A percentile compares a stretch with the other conserved stretches of the same genome.
Evolutionary conservation across 768 basidiomycete genomes (phyloP).

Genomic region (Mycena sanguinolenta): DNA sequence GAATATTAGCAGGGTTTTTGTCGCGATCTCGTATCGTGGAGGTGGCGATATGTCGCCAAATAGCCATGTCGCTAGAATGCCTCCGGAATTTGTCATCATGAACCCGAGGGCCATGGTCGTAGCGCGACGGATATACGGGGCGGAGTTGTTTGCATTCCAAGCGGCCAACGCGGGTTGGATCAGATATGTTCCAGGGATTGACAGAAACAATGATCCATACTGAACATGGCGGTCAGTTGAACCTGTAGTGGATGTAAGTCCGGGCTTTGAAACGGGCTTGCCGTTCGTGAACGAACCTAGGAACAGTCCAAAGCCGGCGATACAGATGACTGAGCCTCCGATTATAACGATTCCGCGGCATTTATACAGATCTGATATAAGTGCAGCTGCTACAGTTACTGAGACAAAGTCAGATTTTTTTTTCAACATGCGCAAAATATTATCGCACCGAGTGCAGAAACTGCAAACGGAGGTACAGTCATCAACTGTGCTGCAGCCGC

Average conservation of each 20-base stretch:
- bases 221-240: constrained; percentile 55
- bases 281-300: constrained; percentile 1
- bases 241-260: constrained; percentile 65
- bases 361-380: not conserved
- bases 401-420: not conserved
- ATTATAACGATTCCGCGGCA: not conserved
- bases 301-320: not conserved
- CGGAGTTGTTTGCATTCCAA: constrained; percentile 74
- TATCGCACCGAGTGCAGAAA: not conserved
- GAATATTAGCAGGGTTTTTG: constrained; percentile 51
- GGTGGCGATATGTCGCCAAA: constrained; percentile 63
- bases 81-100: constrained; percentile 70
- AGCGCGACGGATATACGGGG: constrained; percentile 68
- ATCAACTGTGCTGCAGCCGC: constrained; percentile 60
- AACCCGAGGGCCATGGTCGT: constrained; percentile 70
- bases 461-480: constrained; percentile 49
- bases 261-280: too few species aligned
- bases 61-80: constrained; percentile 74
- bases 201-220: constrained; percentile 71
- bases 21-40: constrained; percentile 64
- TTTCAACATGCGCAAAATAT: not conserved
- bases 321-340: not conserved
- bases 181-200: constrained; percentile 66
- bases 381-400: not conserved
- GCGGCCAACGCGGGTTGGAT: constrained; percentile 66